Base-by-base conservation (phyloP, 305 asterid species). In the Plantago coronopus region DNA sequence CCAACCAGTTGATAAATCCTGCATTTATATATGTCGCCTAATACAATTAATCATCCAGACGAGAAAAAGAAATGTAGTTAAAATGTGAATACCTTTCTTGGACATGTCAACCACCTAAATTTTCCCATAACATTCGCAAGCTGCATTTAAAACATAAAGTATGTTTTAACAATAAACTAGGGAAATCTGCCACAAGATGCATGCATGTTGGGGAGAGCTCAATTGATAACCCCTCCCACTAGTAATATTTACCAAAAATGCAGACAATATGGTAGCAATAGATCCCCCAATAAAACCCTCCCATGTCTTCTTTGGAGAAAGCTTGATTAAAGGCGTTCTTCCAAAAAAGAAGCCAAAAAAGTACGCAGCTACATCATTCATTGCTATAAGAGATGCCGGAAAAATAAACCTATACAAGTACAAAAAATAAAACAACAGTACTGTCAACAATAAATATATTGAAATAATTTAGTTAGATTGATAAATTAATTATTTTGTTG, bases 241-340 rank as follows among this genome's bases (percentile, higher is more conserved):
- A 11, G 37, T 48, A 55, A 34, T 18, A 63, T 70, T 78, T 71
- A 91, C 98, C 94, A 84, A 46, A 81, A 88, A 91, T 61, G 96
- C 98, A 23, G 89, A 75, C 54, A 82, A 29, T 43, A 91, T 74
- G 14, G 98, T 91, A 17, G 96, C 80, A 15, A 91, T 64, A 47
- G 98, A 91, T 71, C 91, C 98, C 75, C 98, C 98, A 48, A 91
- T 81, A 62, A 86, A 91, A 59, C 98, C 98, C 74, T 91, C 98
- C 95, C 98, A 81, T 20, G 98, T 91, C 74, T 88, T 91, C 79
- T 88, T 91, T 0, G 98, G 96, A 34, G 98, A 88, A 67, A 91
- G 80, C 74, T 91, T 84, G 83, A 88, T 91, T 62, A 91, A 72
- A 50, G 96, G 98, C 19, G 96, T 91, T 78, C 74, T 86, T 53